Evolutionary conservation across 2,329 filamentous ascomycete genomes (phyloP).

Genomic region (Diaporthe sp.): DNA sequence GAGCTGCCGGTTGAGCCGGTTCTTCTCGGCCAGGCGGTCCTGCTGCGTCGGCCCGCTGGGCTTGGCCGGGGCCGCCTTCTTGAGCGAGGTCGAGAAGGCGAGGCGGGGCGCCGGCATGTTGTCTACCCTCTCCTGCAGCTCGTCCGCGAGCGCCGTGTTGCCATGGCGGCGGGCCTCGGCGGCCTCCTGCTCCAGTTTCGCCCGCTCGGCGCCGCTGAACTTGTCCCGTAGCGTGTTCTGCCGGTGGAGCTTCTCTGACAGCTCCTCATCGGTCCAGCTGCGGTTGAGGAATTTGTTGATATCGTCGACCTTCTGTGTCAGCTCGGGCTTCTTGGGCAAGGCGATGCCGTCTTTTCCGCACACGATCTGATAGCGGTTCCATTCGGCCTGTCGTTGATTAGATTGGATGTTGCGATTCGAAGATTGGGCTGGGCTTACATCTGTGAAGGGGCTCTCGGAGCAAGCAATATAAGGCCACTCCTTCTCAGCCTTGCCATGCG

Average conservation of each 20-base stretch:
- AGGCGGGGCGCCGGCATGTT: slow-evolving; percentile 75
- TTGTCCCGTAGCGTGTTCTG: slow-evolving; percentile 75
- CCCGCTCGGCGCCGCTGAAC: slow-evolving; percentile 74
- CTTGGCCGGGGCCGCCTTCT: slow-evolving; percentile 60
- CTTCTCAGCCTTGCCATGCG: slow-evolving; percentile 84
- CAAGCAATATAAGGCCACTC: slow-evolving; percentile 92
- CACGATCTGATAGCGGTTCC: slow-evolving; percentile 81
- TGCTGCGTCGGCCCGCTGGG: slow-evolving; percentile 71
- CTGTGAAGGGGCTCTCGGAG: slow-evolving; percentile 87
- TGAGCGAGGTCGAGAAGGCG: slow-evolving; percentile 77
- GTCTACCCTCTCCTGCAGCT: slow-evolving; percentile 70
- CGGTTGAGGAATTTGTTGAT: slow-evolving; percentile 85
- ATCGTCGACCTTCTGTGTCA: slow-evolving; percentile 78
- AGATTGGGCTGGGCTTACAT: slow-evolving; percentile 61
- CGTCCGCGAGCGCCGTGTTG: slow-evolving; percentile 66
- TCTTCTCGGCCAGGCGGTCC: slow-evolving; percentile 85
- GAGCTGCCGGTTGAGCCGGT: slow-evolving; percentile 82
- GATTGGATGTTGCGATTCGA: neutral
- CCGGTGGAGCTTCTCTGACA: slow-evolving; percentile 81
- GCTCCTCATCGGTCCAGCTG: slow-evolving; percentile 84
- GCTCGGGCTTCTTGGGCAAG: slow-evolving; percentile 76
- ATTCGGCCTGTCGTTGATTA: slow-evolving; percentile 69
- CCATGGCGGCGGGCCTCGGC: slow-evolving; percentile 73
- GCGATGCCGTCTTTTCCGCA: slow-evolving; percentile 78
- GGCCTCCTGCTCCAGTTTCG: slow-evolving; percentile 72